Evolutionary conservation across 106 monocot genomes (phyloP).

Genomic region (Platanthera guangdongensis): DNA sequence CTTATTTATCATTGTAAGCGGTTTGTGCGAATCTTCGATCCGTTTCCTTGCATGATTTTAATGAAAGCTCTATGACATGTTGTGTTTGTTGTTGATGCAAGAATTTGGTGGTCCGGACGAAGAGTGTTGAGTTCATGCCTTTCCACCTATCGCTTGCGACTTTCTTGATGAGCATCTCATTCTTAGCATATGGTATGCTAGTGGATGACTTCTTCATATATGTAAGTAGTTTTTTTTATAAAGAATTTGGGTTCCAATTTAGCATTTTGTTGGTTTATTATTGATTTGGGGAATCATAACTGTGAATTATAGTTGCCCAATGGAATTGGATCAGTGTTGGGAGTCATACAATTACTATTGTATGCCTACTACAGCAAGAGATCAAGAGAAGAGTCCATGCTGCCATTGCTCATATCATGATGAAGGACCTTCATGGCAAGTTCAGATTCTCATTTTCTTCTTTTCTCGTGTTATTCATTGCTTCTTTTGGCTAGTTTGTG

Average conservation of each 20-base stretch:
- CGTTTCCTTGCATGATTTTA: not conserved
- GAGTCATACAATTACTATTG: constrained; percentile 40
- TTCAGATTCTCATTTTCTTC: not conserved
- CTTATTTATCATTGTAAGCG: constrained; percentile 70
- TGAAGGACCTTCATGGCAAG: not conserved
- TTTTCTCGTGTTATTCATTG: not conserved
- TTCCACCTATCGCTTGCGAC: constrained; percentile 66
- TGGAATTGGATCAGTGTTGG: constrained; percentile 54
- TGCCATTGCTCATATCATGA: constrained; percentile 34
- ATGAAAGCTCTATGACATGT: not conserved
- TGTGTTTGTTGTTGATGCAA: constrained; percentile 5
- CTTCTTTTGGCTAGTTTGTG: not conserved
- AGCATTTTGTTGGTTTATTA: not conserved
- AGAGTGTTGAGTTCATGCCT: constrained; percentile 82
- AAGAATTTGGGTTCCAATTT: not conserved
- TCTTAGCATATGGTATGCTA: constrained; percentile 69
- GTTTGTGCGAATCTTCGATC: not conserved
- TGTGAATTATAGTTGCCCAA: constrained; percentile 55
- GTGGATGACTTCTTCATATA: constrained; percentile 67
- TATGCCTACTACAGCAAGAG: constrained; percentile 50
- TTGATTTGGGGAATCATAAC: not conserved
- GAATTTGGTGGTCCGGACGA: constrained; percentile 69
- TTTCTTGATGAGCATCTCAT: constrained; percentile 72
- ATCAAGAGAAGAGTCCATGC: constrained; percentile 26
- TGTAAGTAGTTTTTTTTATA: constrained; percentile 29